Percentiles rank a stretch among this genome's conserved stretches.
phyloP scores from a whole-genome alignment of 495 filamentous ascomycete genomes.

The Aspergillus ostianus region DNA sequence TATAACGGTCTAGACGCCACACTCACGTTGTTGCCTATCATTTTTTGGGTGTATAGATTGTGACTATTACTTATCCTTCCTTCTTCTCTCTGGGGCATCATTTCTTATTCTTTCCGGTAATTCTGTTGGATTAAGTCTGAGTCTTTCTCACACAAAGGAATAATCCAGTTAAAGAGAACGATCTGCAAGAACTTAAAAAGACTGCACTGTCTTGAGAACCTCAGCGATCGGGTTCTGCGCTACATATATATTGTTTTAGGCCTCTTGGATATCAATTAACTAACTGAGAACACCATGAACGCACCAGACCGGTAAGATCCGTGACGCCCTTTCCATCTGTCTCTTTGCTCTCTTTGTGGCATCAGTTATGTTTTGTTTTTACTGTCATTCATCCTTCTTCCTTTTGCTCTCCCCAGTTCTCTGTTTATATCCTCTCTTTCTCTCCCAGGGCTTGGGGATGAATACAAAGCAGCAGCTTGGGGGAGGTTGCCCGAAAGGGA shows the following conservation, averaged over 20 bases:
- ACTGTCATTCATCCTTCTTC: no score
- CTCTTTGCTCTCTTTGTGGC: neutral
- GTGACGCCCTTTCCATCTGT: conserved; percentile 6
- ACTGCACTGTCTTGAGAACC: neutral
- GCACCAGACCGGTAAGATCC: conserved; percentile 62
- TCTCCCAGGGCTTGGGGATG: neutral
- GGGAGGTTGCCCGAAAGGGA: conserved; percentile 2
- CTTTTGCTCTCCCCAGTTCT: neutral
- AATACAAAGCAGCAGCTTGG: neutral
- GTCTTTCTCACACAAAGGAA: no score
- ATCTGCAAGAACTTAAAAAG: neutral
- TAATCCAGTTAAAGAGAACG: neutral
- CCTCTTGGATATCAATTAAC: conserved; percentile 1
- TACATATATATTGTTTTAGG: neutral
- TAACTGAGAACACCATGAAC: conserved; percentile 54
- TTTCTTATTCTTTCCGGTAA: neutral
- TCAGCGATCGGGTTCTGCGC: neutral
- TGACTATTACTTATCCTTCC: neutral
- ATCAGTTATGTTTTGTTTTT: no score
- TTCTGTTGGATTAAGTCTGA: no score
- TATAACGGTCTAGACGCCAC: no score
- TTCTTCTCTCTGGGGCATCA: neutral
- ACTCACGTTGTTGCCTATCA: neutral
- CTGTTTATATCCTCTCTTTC: conserved; percentile 1
- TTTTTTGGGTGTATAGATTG: neutral